Conservation (phyloP, 1,284 basidiomycete species). For the Paramarasmius palmivorus region DNA sequence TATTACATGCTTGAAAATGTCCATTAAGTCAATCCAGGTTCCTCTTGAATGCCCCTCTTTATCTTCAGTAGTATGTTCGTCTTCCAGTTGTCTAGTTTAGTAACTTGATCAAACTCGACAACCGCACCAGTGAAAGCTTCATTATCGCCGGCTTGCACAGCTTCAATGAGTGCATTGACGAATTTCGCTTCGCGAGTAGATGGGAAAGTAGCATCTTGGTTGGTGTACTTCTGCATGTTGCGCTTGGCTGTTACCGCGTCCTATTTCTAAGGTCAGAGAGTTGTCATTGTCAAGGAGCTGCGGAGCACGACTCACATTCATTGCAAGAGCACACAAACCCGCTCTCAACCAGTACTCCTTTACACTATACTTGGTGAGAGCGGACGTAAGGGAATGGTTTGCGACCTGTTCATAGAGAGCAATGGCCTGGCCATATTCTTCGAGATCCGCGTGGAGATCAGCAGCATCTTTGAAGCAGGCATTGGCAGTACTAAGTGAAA, state of each 20-base stretch:
- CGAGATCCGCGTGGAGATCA: constrained; percentile 89
- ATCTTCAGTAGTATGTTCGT: constrained; percentile 86
- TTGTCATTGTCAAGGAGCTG: neutral
- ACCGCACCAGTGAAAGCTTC: constrained; percentile 82
- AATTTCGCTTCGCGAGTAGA: constrained; percentile 92
- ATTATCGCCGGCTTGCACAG: constrained; percentile 78
- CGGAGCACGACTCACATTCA: constrained; percentile 63
- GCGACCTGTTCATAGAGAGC: constrained; percentile 91
- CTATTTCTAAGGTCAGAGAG: constrained; percentile 39
- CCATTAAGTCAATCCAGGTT: constrained; percentile 46
- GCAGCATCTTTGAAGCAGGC: constrained; percentile 96
- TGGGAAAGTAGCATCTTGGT: constrained; percentile 79
- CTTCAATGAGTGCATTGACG: constrained; percentile 71
- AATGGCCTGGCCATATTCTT: constrained; percentile 85
- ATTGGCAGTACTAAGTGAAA: constrained; percentile 79
- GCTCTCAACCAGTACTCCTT: constrained; percentile 97
- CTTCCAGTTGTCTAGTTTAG: constrained; percentile 94
- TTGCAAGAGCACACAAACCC: constrained; percentile 87
- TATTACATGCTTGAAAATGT: constrained; percentile 8
- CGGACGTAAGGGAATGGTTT: constrained; percentile 78
- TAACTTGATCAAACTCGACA: constrained; percentile 85
- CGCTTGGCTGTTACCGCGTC: constrained; percentile 85
- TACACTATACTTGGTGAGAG: constrained; percentile 96
- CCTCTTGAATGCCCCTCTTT: constrained; percentile 73
- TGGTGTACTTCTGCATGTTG: constrained; percentile 73